These are phyloP conservation scores for Mucor racemosus DNA, from an alignment of 371 early-diverging fungal species.

Conservation along the genomic window DNA sequence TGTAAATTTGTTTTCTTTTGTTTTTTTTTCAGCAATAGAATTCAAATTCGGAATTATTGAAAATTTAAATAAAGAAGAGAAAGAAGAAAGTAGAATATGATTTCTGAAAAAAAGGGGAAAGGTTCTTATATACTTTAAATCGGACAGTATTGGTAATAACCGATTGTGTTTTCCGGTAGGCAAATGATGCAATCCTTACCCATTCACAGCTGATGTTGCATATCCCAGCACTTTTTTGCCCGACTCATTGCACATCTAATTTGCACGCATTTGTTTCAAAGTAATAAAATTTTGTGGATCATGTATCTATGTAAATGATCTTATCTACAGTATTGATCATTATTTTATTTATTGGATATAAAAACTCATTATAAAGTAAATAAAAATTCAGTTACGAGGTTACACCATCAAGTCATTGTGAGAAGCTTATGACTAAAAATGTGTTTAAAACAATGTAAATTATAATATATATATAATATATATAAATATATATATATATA, in stretches of 20 bases:
- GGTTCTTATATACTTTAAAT: background rate
- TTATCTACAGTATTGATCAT: background rate
- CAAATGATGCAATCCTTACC: conserved; percentile 21
- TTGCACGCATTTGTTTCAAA: background rate
- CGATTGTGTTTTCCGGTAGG: conserved; percentile 21
- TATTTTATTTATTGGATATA: background rate
- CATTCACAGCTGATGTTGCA: conserved; percentile 3
- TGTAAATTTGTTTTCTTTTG: background rate
- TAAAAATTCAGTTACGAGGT: conserved; percentile 4
- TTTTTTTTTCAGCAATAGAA: too few species aligned
- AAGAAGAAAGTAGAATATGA: background rate
- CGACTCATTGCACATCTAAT: background rate
- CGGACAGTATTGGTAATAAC: background rate
- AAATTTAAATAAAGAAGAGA: background rate
- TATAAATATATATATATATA: too few species aligned
- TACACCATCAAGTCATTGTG: conserved; percentile 11
- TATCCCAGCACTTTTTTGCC: background rate
- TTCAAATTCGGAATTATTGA: background rate
- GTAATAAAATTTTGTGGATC: background rate
- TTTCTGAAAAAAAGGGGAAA: background rate
- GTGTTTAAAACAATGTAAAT: background rate
- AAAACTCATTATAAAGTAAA: background rate
- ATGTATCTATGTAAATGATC: background rate
- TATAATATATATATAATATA: background rate
- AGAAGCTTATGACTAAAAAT: conserved; percentile 11